These are phyloP conservation scores for Nigrograna mackinnonii DNA, from an alignment of 2,329 filamentous ascomycete species.

Conservation along the genomic window DNA sequence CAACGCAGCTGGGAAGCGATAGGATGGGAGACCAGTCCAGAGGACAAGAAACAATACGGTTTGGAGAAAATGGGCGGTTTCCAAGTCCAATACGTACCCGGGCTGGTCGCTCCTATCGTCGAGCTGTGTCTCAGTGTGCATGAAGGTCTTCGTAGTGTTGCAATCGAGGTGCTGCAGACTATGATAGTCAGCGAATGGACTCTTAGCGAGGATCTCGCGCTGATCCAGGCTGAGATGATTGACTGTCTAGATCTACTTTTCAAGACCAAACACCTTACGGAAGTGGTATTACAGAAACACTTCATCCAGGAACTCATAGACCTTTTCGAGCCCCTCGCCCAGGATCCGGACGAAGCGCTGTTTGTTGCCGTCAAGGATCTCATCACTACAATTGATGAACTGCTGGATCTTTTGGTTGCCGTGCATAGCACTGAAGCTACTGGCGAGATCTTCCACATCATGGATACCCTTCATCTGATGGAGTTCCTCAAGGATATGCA, in stretches of 20 bases:
- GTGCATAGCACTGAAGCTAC: conserved; percentile 77
- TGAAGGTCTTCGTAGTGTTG: conserved; percentile 84
- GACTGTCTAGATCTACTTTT: conserved; percentile 89
- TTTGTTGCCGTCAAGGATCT: conserved; percentile 77
- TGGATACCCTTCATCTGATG: conserved; percentile 90
- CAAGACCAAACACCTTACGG: conserved; percentile 84
- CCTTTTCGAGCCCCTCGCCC: conserved; percentile 73
- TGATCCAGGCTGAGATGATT: conserved; percentile 95
- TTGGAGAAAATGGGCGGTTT: conserved; percentile 89
- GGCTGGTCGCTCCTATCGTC: conserved; percentile 86
- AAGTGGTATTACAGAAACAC: conserved; percentile 87
- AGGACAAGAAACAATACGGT: conserved; percentile 78
- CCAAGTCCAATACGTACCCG: conserved; percentile 96
- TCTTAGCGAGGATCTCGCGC: conserved; percentile 84
- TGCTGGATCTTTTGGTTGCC: conserved; percentile 86
- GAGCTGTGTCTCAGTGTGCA: conserved; percentile 95
- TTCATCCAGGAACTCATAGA: conserved; percentile 86
- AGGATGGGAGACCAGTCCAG: conserved; percentile 86
- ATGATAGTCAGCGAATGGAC: conserved; percentile 99
- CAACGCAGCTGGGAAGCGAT: conserved; percentile 91
- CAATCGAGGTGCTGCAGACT: conserved; percentile 89
- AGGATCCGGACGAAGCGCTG: conserved; percentile 70
- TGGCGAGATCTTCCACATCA: conserved; percentile 78
- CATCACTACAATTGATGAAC: conserved; percentile 83
- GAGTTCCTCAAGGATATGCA: conserved; percentile 96